These are phyloP conservation scores for Fraxinus latifolia DNA, from an alignment of 305 asterid genomes.

Conservation along the genomic window DNA sequence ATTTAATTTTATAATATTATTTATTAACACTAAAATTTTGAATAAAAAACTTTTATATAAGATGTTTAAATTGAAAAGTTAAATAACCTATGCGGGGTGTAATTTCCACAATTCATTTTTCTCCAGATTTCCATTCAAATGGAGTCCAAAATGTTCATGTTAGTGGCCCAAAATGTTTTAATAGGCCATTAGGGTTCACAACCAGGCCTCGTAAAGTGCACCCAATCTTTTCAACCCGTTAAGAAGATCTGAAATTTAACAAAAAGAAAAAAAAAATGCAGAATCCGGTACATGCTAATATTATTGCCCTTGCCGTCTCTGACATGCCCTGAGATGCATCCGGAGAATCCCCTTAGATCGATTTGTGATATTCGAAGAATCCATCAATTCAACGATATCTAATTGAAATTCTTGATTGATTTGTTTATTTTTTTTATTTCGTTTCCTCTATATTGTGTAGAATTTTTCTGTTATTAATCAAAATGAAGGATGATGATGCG, in stretches of 20 bases:
- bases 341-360: neutral
- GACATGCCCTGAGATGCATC: neutral
- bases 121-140: no score
- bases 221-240: neutral
- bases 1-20: no score
- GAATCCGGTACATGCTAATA: neutral
- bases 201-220: neutral
- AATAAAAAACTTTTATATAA: no score
- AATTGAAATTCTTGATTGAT: neutral
- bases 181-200: neutral
- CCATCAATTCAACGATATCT: neutral
- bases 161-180: neutral
- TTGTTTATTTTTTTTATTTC: neutral
- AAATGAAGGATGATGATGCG: constrained; percentile 13
- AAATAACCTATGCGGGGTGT: no score
- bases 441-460: neutral
- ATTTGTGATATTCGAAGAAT: neutral
- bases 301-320: neutral
- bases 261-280: neutral
- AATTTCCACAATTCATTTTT: no score
- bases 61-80: no score
- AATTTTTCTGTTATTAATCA: neutral
- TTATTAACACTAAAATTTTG: no score
- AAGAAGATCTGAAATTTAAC: neutral
- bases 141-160: neutral